These are phyloP conservation scores for Aspergillus olivimuriae DNA, from an alignment of 495 filamentous ascomycete species.

Conservation along the genomic window DNA sequence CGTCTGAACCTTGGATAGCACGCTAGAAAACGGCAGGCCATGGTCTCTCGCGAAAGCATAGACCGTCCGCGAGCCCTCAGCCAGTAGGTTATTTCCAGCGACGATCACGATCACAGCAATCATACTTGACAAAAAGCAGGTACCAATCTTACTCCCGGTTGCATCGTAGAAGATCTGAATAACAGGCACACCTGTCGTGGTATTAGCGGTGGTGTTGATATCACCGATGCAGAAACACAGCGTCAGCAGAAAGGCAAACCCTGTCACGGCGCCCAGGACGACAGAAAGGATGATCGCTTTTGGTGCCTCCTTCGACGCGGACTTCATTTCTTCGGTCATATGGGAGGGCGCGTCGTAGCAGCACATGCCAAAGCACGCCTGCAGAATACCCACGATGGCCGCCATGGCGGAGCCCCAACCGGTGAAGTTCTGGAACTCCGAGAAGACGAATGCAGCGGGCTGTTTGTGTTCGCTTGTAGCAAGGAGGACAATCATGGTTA, in stretches of 20 bases:
- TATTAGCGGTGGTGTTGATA: conserved; percentile 24
- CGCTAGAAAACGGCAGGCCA: conserved; percentile 47
- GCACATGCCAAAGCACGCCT: conserved; percentile 53
- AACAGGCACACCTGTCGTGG: conserved; percentile 44
- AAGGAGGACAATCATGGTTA: conserved; percentile 44
- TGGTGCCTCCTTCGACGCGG: conserved; percentile 33
- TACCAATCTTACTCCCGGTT: conserved; percentile 37
- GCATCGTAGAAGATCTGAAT: conserved; percentile 47
- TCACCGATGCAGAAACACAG: conserved; percentile 39
- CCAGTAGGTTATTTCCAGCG: conserved; percentile 42
- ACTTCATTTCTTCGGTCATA: conserved; percentile 41
- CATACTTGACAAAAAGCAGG: conserved; percentile 39
- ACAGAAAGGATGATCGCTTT: conserved; percentile 33
- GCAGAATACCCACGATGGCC: conserved; percentile 49
- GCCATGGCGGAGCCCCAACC: conserved; percentile 47
- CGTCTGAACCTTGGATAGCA: conserved; percentile 34
- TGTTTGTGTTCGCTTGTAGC: conserved; percentile 51
- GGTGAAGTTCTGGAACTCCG: conserved; percentile 50
- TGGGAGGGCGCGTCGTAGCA: conserved; percentile 42
- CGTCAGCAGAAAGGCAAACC: conserved; percentile 33
- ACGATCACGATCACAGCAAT: conserved; percentile 32
- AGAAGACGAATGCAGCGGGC: conserved; percentile 49
- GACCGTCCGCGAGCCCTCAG: conserved; percentile 46
- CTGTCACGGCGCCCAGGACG: conserved; percentile 37
- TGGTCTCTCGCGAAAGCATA: conserved; percentile 59